Conservation (phyloP, 345 rosid genomes). For the Populus nigra region DNA sequence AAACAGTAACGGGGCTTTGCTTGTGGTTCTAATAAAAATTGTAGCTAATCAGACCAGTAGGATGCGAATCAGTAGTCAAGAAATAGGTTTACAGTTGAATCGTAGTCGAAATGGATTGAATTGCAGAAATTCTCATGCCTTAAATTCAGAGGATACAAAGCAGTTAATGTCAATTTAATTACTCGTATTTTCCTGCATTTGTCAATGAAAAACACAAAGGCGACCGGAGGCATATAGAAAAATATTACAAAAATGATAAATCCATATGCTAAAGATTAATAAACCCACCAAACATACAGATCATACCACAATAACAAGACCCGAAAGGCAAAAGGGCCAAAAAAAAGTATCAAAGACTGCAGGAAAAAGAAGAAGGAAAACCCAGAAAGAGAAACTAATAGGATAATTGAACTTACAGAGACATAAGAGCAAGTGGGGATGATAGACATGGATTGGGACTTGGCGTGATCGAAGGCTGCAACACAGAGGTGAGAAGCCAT, state of each 20-base stretch:
- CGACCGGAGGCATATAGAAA: background rate
- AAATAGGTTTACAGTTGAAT: too few relatives aligned
- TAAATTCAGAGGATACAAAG: background rate
- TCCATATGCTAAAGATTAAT: background rate
- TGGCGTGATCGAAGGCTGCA: constrained; percentile 76
- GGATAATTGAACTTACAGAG: constrained; percentile 42
- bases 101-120: background rate
- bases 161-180: background rate
- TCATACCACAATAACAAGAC: background rate
- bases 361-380: background rate
- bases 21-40: background rate
- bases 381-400: background rate
- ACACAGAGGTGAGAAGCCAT: constrained; percentile 77
- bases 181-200: background rate
- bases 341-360: background rate
- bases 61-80: background rate
- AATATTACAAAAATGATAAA: background rate
- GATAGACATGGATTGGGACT: constrained; percentile 56
- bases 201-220: background rate
- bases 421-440: constrained; percentile 85
- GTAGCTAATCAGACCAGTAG: background rate
- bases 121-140: background rate
- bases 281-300: background rate
- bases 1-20: background rate
- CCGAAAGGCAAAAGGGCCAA: background rate